phyloP scores from a whole-genome alignment of 2,329 filamentous ascomycete genomes.

The Cyphellophora attinorum region DNA sequence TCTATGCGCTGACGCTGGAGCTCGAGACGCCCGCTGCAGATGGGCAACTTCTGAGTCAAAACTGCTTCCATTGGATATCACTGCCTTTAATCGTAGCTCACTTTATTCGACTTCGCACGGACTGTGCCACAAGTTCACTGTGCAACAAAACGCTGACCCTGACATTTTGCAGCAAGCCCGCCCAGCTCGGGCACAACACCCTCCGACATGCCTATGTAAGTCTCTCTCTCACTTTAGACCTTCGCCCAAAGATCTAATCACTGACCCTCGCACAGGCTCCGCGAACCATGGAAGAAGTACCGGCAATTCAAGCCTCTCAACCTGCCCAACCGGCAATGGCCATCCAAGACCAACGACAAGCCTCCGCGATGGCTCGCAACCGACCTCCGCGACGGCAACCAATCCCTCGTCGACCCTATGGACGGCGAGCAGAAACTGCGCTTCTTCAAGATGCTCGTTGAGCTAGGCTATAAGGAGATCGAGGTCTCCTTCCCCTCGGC shows the following conservation, averaged over 20 bases:
- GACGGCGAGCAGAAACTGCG: conserved; percentile 90
- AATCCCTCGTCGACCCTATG: conserved; percentile 89
- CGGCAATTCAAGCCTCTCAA: conserved; percentile 36
- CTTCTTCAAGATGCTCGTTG: conserved; percentile 89
- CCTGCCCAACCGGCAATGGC: conserved; percentile 59
- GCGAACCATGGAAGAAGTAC: conserved; percentile 40
- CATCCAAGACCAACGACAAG: conserved; percentile 69
- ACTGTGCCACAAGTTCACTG: too few species aligned
- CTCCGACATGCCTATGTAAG: conserved; percentile 9
- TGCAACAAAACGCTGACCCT: too few species aligned
- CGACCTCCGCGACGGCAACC: conserved; percentile 85
- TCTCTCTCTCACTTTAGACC: not conserved
- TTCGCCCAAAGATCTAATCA: conserved; percentile 6
- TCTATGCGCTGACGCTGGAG: too few species aligned
- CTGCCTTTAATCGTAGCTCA: too few species aligned
- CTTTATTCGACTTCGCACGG: too few species aligned
- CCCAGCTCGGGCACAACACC: not conserved
- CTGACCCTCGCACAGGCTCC: conserved; percentile 33
- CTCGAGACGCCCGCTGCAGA: too few species aligned
- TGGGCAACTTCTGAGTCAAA: too few species aligned
- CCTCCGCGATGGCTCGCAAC: conserved; percentile 85
- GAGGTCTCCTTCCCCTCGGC: conserved; percentile 93
- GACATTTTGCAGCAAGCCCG: not conserved
- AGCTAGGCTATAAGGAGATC: conserved; percentile 95
- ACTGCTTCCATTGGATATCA: too few species aligned